Evolutionary conservation across 1,139 yeast genomes (phyloP), one percentile per base, ranked within the genome.

Genomic region (Kazachstania sp.): DNA sequence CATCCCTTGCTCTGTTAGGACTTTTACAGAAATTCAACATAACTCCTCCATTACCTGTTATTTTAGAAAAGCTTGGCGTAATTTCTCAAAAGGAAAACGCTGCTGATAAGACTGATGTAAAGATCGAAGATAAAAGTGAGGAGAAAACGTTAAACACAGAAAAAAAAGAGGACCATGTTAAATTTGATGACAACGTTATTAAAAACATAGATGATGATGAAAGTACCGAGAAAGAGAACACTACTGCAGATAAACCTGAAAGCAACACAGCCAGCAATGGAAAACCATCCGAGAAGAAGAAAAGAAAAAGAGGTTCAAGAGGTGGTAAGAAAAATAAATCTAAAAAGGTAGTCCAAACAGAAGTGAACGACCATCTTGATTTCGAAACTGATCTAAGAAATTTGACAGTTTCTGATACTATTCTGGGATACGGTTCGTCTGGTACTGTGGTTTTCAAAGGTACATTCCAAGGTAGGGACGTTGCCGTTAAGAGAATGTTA

Each of bases 361-460:
- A 46, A 11, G 48, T 48, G 20, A 32, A 45, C 4, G 54, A 55
- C 37, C 52, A 48, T 13, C 32, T 54, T 16, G 58, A 57, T 34
- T 45, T 49, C 36, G 61, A 58, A 36, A 51, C 55, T 32, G 56
- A 60, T 51, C 51, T 63, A 36, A 79, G 77, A 47, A 81, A 79
- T 46, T 67, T 87, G 50, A 68, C 75, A 0, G 78, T 90, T 2
- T 79, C 94, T 0, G 85, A 85, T 54, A 79, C 77, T 40, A 75
- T 88, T 23, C 68, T 92, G 44, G 98, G 99, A 1, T 87, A 86
- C 62, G 99, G 99, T 1, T 87, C 97, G 1, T 96, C 92, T 60
- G 98, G 98, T 30, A 92, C 98, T 0, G 88, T 90, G 28, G 98
- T 92, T 1, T 87, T 81, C 63, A 79, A 84, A 61, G 98, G 98